phyloP scores from a whole-genome alignment of 176 grass and related monocot genomes.

The Zoysia pacifica region DNA sequence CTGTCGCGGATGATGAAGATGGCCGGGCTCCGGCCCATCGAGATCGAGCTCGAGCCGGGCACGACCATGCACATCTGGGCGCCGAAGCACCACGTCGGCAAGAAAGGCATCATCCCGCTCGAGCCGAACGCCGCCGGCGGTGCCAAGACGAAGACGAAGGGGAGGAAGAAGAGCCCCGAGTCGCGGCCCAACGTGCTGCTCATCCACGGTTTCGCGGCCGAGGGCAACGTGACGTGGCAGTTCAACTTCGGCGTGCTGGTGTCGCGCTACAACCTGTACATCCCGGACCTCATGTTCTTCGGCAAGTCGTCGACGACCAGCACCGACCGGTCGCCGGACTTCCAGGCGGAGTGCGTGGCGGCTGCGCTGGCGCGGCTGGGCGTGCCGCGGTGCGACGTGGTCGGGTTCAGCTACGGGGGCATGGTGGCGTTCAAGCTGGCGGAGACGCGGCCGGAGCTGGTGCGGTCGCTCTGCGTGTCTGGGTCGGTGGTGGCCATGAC shows the following conservation, averaged over 20 bases:
- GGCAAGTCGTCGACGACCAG: conserved; percentile 56
- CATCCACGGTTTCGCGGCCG: conserved; percentile 82
- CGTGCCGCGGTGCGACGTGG: conserved; percentile 68
- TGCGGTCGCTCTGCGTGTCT: conserved; percentile 73
- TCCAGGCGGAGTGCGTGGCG: conserved; percentile 73
- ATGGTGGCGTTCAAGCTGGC: conserved; percentile 97
- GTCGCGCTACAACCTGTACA: conserved; percentile 77
- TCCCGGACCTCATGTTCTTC: conserved; percentile 93
- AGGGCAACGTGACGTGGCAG: conserved; percentile 94
- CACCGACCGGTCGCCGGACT: conserved; percentile 69
- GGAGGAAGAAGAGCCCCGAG: conserved; percentile 23
- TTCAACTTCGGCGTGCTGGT: conserved; percentile 92
- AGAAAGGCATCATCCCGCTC: conserved; percentile 46
- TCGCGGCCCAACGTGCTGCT: conserved; percentile 69
- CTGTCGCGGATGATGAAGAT: conserved; percentile 68
- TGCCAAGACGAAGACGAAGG: neutral
- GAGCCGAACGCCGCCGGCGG: neutral
- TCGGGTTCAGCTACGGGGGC: conserved; percentile 97
- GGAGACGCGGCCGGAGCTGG: conserved; percentile 66
- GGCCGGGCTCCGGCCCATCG: conserved; percentile 63
- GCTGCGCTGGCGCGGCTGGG: conserved; percentile 62
- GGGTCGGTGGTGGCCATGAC: conserved; percentile 88
- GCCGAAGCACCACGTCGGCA: conserved; percentile 63
- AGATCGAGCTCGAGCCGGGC: conserved; percentile 75
- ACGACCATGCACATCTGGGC: conserved; percentile 86